Conservation (phyloP, 768 basidiomycete species). For the Kwoniella sp. region DNA sequence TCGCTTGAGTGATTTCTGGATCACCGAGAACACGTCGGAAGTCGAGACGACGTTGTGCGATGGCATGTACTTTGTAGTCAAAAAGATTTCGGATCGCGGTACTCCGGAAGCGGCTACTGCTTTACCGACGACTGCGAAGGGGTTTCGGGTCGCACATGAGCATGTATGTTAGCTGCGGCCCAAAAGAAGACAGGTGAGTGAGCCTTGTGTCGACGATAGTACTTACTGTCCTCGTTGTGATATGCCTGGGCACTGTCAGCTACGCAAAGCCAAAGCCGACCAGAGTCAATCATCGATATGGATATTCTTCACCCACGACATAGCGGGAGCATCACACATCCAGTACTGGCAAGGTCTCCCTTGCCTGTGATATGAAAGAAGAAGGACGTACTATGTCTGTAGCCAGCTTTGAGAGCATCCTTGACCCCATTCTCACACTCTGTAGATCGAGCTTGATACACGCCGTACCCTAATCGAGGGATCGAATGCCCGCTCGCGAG, state of each 20-base stretch:
- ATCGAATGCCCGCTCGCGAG: constrained; percentile 41
- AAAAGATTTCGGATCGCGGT: constrained; percentile 30
- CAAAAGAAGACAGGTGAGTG: background rate
- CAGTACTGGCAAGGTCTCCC: too few species aligned
- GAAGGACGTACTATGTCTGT: constrained; percentile 38
- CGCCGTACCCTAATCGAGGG: constrained; percentile 56
- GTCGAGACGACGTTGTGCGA: constrained; percentile 10
- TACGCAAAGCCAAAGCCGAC: background rate
- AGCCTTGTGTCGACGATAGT: background rate
- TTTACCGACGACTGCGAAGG: constrained; percentile 35
- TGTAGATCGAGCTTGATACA: constrained; percentile 49
- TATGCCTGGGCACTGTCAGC: constrained; percentile 26
- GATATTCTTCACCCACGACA: too few species aligned
- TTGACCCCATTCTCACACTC: constrained; percentile 41
- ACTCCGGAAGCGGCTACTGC: constrained; percentile 19
- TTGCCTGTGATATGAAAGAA: background rate
- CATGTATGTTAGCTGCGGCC: too few species aligned
- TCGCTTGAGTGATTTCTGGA: constrained; percentile 33
- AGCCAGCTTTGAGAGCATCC: constrained; percentile 45
- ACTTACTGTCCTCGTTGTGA: constrained; percentile 35
- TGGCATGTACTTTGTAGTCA: constrained; percentile 41
- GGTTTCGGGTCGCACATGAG: background rate
- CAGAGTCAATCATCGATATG: background rate
- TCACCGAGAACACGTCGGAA: constrained; percentile 5
- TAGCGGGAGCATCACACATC: too few species aligned